A percentile compares a stretch with the other conserved stretches of the same genome.
phyloP scores from a whole-genome alignment of 192 early-diverging fungal species.

The Gonapodya prolifera region DNA sequence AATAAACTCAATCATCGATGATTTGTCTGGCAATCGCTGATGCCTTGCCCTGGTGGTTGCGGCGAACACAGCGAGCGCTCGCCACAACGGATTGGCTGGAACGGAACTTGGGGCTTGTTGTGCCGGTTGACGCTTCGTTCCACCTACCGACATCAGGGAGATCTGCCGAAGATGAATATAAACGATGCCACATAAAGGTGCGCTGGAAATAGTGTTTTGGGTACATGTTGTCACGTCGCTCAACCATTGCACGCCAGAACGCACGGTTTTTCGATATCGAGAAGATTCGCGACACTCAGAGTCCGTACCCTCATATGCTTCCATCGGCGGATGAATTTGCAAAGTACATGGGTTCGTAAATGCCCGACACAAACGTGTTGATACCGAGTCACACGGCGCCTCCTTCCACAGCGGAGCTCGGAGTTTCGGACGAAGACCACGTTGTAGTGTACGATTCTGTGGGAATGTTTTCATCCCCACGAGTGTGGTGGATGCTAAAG shows the following conservation, averaged over 20 bases:
- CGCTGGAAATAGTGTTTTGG: neutral
- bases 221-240: too few relatives aligned
- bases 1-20: too few relatives aligned
- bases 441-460: constrained; percentile 80
- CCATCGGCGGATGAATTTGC: constrained; percentile 63
- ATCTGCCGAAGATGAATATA: constrained; percentile 57
- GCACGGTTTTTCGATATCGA: constrained; percentile 91
- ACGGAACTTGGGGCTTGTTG: constrained; percentile 44
- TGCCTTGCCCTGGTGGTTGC: too few relatives aligned
- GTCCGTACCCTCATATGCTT: constrained; percentile 80
- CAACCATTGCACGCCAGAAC: constrained; percentile 19
- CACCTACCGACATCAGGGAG: constrained; percentile 67
- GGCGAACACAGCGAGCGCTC: neutral
- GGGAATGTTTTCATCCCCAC: constrained; percentile 68
- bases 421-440: constrained; percentile 67
- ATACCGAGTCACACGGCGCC: neutral
- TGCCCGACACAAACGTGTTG: neutral
- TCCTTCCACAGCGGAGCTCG: constrained; percentile 36
- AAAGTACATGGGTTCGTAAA: constrained; percentile 45
- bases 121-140: constrained; percentile 82
- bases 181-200: constrained; percentile 40
- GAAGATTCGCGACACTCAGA: constrained; percentile 55
- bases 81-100: constrained; percentile 41
- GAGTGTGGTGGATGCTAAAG: constrained; percentile 92
- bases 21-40: too few relatives aligned